Evolutionary conservation across 441 rosid species (phyloP), one percentile per base, ranked within the genome.

Genomic region (Sinapis alba): DNA sequence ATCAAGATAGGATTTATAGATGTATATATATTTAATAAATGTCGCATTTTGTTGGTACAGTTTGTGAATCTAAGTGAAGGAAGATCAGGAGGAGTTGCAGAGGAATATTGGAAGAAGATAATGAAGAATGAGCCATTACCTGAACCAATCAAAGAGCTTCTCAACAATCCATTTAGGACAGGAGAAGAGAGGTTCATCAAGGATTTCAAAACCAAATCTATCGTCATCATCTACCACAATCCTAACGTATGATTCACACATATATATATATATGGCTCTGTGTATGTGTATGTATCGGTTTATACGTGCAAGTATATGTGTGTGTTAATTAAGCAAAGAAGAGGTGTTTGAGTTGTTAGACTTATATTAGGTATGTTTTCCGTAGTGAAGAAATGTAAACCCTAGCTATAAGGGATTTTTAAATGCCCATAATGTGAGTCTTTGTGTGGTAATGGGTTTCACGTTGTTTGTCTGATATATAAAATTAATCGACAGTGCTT

Each of bases 81-180:
- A 73, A 72, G 74, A 54, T 1, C 61, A 58, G 54, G 53, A 61
- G 58, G 57, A 62, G 69, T 65, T 43, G 68, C 28, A 68, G 78
- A 70, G 12, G 70, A 72, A 21, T 75, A 79, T 18, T 79, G 82
- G 82, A 75, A 75, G 60, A 74, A 71, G 72, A 54, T 70, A 68
- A 79, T 79, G 82, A 74, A 74, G 59, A 66, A 71, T 27, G 76
- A 79, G 16, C 73, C 82, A 47, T 64, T 79, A 38, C 82, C 82
- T 58, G 79, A 79, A 50, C 69, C 76, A 47, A 75, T 79, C 59
- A 59, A 74, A 64, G 68, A 64, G 60, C 69, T 79, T 74, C 72
- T 79, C 7, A 27, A 78, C 66, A 78, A 78, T 78, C 81, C 81
- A 9, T 78, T 68, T 62, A 73, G 81, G 43, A 68, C 70, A 58